Evolutionary conservation across 75 land plant genomes (phyloP).

Genomic region (Pinus taeda): DNA sequence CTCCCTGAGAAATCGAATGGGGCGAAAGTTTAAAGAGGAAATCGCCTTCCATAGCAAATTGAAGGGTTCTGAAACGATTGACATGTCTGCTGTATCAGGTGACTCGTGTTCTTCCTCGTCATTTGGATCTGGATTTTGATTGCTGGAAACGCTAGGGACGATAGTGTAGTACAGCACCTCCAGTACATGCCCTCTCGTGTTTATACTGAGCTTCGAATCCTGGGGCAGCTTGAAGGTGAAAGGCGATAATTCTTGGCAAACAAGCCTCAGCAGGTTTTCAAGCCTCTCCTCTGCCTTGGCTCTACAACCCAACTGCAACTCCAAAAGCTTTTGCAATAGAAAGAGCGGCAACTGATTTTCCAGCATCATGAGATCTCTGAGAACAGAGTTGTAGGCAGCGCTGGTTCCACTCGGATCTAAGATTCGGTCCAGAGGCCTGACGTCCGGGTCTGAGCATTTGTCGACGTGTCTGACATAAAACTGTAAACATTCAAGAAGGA

Average conservation of each 20-base stretch:
- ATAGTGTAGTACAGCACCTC: neutral
- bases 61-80: no score
- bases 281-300: slow-evolving; percentile 18
- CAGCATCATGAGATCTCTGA: slow-evolving; percentile 23
- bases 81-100: no score
- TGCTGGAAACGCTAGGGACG: neutral
- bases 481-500: slow-evolving; percentile 9
- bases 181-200: neutral
- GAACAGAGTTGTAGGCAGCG: slow-evolving; percentile 32
- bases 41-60: no score
- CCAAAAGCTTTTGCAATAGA: slow-evolving; percentile 29
- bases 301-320: slow-evolving; percentile 12
- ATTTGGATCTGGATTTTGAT: no score
- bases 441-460: neutral
- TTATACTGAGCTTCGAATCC: neutral
- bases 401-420: slow-evolving; percentile 13
- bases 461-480: neutral
- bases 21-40: no score
- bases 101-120: no score
- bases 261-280: slow-evolving; percentile 17
- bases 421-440: neutral
- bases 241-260: slow-evolving; percentile 33
- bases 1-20: no score
- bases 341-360: slow-evolving; percentile 78
- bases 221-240: slow-evolving; percentile 17